Conservation (phyloP, 2,329 filamentous ascomycete genomes). For the Chaetomium strumarium region DNA sequence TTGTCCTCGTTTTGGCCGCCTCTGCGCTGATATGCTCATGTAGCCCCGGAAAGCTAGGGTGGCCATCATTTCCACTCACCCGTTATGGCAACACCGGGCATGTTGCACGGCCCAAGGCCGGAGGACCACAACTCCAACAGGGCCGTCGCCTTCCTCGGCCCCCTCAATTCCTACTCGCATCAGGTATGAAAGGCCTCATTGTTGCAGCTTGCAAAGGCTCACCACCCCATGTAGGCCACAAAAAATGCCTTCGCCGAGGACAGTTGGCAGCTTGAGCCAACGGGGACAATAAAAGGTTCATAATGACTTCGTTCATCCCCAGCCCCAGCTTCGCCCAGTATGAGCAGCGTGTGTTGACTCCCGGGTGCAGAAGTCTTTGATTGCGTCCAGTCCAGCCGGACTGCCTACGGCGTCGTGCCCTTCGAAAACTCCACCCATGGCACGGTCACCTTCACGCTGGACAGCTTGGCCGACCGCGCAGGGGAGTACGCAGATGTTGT, state of each 20-base stretch:
- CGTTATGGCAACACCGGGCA: background rate
- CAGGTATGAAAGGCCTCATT: slow-evolving; percentile 17
- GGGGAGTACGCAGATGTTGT: slow-evolving; percentile 59
- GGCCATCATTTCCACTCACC: background rate
- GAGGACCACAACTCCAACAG: background rate
- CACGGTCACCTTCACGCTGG: slow-evolving; percentile 81
- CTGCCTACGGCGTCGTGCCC: slow-evolving; percentile 74
- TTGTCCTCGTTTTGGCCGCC: too few relatives aligned
- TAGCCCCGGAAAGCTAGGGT: background rate
- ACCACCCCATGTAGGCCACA: slow-evolving; percentile 26
- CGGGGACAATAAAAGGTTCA: slow-evolving; percentile 44
- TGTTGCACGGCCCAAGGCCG: background rate
- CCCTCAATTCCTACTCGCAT: slow-evolving; percentile 25
- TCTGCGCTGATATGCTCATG: too few relatives aligned
- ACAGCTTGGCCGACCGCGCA: slow-evolving; percentile 74
- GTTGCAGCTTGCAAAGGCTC: background rate
- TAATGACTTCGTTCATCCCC: slow-evolving; percentile 5
- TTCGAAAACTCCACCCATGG: slow-evolving; percentile 97
- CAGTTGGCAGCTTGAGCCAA: slow-evolving; percentile 44
- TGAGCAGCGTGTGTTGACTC: background rate
- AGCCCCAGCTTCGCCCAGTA: background rate
- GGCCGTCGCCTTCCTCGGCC: slow-evolving; percentile 26
- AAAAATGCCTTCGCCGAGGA: slow-evolving; percentile 40
- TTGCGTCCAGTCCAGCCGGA: slow-evolving; percentile 61
- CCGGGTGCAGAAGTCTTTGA: slow-evolving; percentile 66